Evolutionary conservation across 768 basidiomycete genomes (phyloP), one percentile per base, ranked within the genome.

Genomic region (Fomitopsis serialis): DNA sequence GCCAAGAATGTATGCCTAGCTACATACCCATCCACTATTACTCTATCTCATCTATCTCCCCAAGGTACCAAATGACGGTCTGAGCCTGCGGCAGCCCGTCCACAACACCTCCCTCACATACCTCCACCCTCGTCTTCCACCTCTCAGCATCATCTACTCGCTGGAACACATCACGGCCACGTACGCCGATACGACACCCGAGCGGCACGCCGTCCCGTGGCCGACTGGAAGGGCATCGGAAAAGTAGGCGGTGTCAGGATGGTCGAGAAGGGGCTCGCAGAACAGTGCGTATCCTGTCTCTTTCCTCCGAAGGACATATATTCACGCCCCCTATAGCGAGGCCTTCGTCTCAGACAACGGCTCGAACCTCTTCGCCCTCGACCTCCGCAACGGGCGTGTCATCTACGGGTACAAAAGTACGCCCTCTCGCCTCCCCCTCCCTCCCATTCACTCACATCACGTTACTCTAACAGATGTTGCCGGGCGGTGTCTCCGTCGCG

Each of bases 101-200:
- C 81, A 86, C 34, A 86, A 89, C 53, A 85, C 85, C 0, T 78
- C 83, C 13, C 71, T 94, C 24, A 69, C 81, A 2, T 89, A 82
- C 61, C 64, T 89, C 2, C 67, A 75, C 63, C 75, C 3, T 72
- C 73, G 57, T 27, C 60, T 11, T 24, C 66, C 56, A n/a, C 66
- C 52, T 51, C 59, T 37, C 66, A 70, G 19, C 74, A 78, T 32
- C 78, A 85, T 37, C 65, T 93, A 22, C 66, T 85, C 15, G 77
- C 82, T n/a, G 92, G 92, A 0, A 91, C 88, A 0, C 78, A 81
- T 52, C 69, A 83, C 42, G 92, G 92, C 19, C 78, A 88, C 59
- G 70, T 93, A 5, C 81, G 86, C 43, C 76, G 80, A 40, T 94
- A 94, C 61, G 92, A 94, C 61, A 85, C 82, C 1, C 81, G 89